Evolutionary conservation across 495 filamentous ascomycete species (phyloP), one percentile per base, ranked within the genome.

Genomic region (Hypomontagnella submonticulosa): DNA sequence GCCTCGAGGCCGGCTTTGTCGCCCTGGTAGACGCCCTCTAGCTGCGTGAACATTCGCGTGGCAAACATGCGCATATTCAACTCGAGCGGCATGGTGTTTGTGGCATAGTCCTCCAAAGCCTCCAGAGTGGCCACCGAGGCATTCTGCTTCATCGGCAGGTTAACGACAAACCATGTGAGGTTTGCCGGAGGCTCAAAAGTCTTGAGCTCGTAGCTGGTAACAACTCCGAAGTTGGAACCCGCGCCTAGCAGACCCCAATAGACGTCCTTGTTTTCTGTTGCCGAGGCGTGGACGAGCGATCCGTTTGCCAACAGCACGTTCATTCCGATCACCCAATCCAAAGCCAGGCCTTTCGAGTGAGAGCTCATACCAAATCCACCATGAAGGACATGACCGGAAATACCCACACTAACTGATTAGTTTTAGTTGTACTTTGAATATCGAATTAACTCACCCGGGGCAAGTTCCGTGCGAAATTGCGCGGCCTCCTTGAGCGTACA

Each of bases 341-440:
- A 49, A 2, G 79, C 77, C 6, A 82, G 57, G 11, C 80, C 80
- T 47, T 77, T 63, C 3, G 77, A 76, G 47, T 81, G 79, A 1
- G 79, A 80, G 69, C 76, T 79, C 70, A 81, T 73, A 27, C 80
- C 79, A 44, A 76, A 80, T 1, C 79, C 80, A 8, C 80, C 78
- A 59, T 82, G 80, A 1, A 82, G 73, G 20, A 74, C 67, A 47
- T 81, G 80, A 0, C 80, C 80, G 15, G 66, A 73, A 15, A 81
- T 74, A 6, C 79, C 79, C 44, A 81, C 80, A 20, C 80, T 81
- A 30, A 51, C 10, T 42, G 27, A 27, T 65, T 50, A 72, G 60
- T 40, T 46, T 33, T 32, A 15, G 42, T 9, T 55, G 9, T 20
- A 33, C 12, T 34, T 40, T 13, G 42, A 23, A 12, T n/a, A 15